phyloP scores from a whole-genome alignment of 2,329 filamentous ascomycete genomes.

The Calonectria montana region DNA sequence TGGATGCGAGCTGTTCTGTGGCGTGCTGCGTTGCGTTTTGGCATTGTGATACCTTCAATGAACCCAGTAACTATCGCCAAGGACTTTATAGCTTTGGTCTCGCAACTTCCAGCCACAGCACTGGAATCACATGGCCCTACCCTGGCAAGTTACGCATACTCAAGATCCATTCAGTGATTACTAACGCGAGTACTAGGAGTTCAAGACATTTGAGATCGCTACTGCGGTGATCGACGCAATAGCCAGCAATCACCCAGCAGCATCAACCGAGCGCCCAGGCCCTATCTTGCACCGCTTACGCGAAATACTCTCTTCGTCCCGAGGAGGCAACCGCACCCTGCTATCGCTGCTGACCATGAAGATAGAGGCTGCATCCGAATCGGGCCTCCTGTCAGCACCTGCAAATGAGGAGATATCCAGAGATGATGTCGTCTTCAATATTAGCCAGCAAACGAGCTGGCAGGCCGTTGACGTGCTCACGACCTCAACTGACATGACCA shows the following conservation, averaged over 20 bases:
- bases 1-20: constrained; percentile 64
- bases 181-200: constrained; percentile 44
- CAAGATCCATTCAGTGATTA: fast-evolving
- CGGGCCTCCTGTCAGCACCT: constrained; percentile 24
- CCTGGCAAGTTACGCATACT: constrained; percentile 43
- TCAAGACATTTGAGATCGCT: constrained; percentile 60
- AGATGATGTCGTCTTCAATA: constrained; percentile 21
- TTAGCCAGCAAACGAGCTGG: constrained; percentile 26
- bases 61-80: constrained; percentile 58
- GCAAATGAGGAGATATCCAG: constrained; percentile 13
- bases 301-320: constrained; percentile 53
- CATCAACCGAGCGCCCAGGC: constrained; percentile 40
- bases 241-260: constrained; percentile 38
- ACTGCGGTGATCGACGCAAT: constrained; percentile 56
- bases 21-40: constrained; percentile 52
- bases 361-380: constrained; percentile 40
- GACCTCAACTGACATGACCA: constrained; percentile 29
- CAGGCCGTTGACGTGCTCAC: constrained; percentile 32
- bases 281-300: constrained; percentile 53
- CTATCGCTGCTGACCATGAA: constrained; percentile 48
- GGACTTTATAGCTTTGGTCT: constrained; percentile 57
- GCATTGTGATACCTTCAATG: constrained; percentile 44
- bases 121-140: constrained; percentile 62
- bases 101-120: constrained; percentile 56
- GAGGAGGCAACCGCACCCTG: constrained; percentile 56